phyloP scores from a whole-genome alignment of 1,284 basidiomycete genomes.

The Phylloboletellus chloephorus region DNA sequence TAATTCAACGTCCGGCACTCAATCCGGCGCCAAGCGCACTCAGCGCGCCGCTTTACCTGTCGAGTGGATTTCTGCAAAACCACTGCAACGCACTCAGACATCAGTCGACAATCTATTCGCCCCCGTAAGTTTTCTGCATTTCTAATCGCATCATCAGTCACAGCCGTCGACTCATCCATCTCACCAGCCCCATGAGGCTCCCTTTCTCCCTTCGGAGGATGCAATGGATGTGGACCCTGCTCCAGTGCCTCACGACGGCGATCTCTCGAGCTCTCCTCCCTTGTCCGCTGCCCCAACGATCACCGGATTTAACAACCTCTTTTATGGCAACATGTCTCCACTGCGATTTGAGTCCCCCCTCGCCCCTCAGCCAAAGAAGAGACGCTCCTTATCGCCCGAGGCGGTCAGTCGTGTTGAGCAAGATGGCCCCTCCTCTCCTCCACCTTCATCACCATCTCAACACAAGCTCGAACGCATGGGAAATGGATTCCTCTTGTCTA shows the following conservation, averaged over 20 bases:
- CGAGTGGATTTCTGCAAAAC: constrained; percentile 48
- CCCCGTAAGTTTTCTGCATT: constrained; percentile 28
- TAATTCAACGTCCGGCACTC: constrained; percentile 36
- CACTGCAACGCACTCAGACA: constrained; percentile 21
- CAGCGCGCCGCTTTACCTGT: constrained; percentile 57
- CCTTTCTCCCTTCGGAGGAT: constrained; percentile 47
- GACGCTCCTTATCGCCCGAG: constrained; percentile 65
- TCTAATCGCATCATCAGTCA: constrained; percentile 1
- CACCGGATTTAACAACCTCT: constrained; percentile 52
- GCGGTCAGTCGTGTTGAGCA: constrained; percentile 35
- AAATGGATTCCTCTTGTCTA: constrained; percentile 39
- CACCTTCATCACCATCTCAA: constrained; percentile 59
- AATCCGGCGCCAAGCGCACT: constrained; percentile 44
- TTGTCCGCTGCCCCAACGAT: constrained; percentile 50
- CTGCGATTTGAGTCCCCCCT: constrained; percentile 37
- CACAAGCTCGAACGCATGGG: constrained; percentile 58
- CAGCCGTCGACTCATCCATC: constrained; percentile 1
- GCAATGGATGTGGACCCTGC: constrained; percentile 73
- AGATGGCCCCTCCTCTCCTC: constrained; percentile 52
- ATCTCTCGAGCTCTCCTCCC: constrained; percentile 38
- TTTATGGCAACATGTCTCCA: constrained; percentile 55
- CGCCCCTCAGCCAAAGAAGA: constrained; percentile 52
- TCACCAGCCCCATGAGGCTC: constrained; percentile 34
- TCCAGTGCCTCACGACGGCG: constrained; percentile 21
- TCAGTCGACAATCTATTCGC: constrained; percentile 28